Evolutionary conservation across 768 basidiomycete genomes (phyloP), one percentile per base, ranked within the genome.

Genomic region (Auriscalpium microsporum): DNA sequence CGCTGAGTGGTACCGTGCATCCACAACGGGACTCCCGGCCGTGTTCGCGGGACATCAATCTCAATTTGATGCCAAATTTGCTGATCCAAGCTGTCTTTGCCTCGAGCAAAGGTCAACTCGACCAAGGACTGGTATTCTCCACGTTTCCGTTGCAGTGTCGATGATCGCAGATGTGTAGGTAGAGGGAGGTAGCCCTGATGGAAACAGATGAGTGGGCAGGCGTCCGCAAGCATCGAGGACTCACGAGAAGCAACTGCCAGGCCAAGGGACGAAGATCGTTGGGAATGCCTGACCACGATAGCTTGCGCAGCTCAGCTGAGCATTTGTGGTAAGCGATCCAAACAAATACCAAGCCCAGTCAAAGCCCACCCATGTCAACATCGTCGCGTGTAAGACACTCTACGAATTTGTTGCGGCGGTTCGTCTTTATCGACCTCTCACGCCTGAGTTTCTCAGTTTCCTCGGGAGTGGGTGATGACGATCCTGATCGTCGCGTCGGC

Each of bases 1-100:
- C 94, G 77, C 68, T 98, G 96, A 4, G 96, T 94, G 17, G 82
- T 80, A 28, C 76, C 83, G 63, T 90, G 84, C 83, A 90, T 88
- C 96, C 96, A 99, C 19, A 99, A 71, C 37, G 75, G 78, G 10
- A 95, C 84, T 19, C 94, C 94, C 16, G 96, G 94, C 50, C 94
- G 74, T 40, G 96, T 99, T 52, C 96, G 78, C 10, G 96, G 96
- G 7, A 97, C 95, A 65, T 99, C 96, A 57, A 97, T 98, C 66
- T 93, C 92, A 63, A 98, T 98, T 70, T 99, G 96, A 71, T 98
- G 96, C 96, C 96, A 98, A 66, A 98, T 95, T 70, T 91, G 89
- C 64, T 94, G 92, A 69, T 99, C 95, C 34, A 95, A 78, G 0
- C 88, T 85, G 55, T 88, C 85, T 34, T 82, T 80, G 56, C 92